These are phyloP conservation scores for Cucumis hystrix DNA, from an alignment of 306 rosid species.

Conservation along the genomic window DNA sequence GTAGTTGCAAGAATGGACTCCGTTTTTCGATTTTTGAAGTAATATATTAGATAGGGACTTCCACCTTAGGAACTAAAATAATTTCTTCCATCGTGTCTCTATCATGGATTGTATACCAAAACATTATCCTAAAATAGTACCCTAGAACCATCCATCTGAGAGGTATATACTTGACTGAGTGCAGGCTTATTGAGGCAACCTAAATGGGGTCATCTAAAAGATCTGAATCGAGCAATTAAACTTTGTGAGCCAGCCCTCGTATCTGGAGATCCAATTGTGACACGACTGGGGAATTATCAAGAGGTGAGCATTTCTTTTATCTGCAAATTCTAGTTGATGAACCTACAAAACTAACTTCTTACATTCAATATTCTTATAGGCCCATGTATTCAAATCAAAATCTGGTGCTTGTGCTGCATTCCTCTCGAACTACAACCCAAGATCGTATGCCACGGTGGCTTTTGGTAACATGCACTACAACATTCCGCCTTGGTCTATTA, in stretches of 20 bases:
- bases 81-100: too few species aligned
- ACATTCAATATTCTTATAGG: conserved; percentile 27
- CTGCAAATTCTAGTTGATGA: conserved; percentile 5
- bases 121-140: too few species aligned
- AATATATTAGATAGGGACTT: too few species aligned
- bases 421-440: conserved; percentile 68
- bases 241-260: conserved; percentile 86
- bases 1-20: not conserved
- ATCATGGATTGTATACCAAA: too few species aligned
- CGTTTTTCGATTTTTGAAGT: too few species aligned
- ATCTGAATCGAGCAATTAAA: conserved; percentile 86
- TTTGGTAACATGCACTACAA: conserved; percentile 79
- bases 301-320: conserved; percentile 36
- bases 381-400: conserved; percentile 72
- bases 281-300: conserved; percentile 55
- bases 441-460: conserved; percentile 53
- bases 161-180: not conserved
- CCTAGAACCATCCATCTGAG: not conserved
- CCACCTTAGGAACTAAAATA: too few species aligned
- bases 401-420: conserved; percentile 94
- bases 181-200: conserved; percentile 81
- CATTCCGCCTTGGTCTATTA: conserved; percentile 95
- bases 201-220: conserved; percentile 97
- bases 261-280: conserved; percentile 55
- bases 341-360: conserved; percentile 5